Percentiles rank a stretch among this genome's conserved stretches.
phyloP scores from a whole-genome alignment of 2,329 filamentous ascomycete genomes.

The Delphinella strobiligena region DNA sequence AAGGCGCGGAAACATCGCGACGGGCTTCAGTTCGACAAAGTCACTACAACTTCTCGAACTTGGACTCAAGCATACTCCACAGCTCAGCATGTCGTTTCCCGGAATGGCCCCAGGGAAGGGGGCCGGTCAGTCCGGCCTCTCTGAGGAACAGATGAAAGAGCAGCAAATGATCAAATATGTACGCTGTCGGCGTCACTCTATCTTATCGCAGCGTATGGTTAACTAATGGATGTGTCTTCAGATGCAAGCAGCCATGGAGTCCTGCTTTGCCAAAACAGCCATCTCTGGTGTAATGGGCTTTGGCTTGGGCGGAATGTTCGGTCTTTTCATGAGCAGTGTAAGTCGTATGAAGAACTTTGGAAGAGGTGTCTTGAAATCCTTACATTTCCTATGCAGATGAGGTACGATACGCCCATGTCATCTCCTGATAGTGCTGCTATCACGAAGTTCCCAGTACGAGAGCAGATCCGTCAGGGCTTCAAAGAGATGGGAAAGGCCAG shows the following conservation, averaged over 20 bases:
- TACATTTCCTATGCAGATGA: slow-evolving; percentile 56
- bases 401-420: slow-evolving; percentile 85
- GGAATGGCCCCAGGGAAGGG: slow-evolving; percentile 9
- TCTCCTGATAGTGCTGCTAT: slow-evolving; percentile 26
- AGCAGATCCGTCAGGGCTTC: slow-evolving; percentile 78
- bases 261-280: slow-evolving; percentile 75
- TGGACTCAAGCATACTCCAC: no score
- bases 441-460: slow-evolving; percentile 59
- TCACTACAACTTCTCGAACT: no score
- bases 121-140: slow-evolving; percentile 10
- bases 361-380: no score
- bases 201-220: background rate
- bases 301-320: slow-evolving; percentile 84
- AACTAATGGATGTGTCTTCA: slow-evolving; percentile 22
- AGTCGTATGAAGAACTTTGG: no score
- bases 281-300: slow-evolving; percentile 92
- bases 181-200: no score
- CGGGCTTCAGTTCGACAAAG: no score
- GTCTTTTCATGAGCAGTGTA: slow-evolving; percentile 96
- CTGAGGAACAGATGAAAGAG: slow-evolving; percentile 28
- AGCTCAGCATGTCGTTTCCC: slow-evolving; percentile 9
- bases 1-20: no score
- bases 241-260: slow-evolving; percentile 83
- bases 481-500: slow-evolving; percentile 88
- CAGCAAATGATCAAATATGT: slow-evolving; percentile 37